Conservation (phyloP, 2,329 filamentous ascomycete species). For the Orbilia brochopaga region DNA sequence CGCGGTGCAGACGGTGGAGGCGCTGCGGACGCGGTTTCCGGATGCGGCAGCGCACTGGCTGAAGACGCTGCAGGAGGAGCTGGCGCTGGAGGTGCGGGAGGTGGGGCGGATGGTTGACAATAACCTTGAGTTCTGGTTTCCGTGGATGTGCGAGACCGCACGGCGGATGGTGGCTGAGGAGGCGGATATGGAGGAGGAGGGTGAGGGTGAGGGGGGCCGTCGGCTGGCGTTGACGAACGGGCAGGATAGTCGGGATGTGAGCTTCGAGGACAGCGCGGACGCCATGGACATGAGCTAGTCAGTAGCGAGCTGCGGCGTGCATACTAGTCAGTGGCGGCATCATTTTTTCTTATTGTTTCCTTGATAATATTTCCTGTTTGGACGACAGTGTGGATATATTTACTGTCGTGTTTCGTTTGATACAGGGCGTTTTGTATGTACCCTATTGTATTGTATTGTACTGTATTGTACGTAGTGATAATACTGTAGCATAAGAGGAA, state of each 20-base stretch:
- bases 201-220: neutral
- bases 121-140: constrained; percentile 49
- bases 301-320: too few species aligned
- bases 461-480: too few species aligned
- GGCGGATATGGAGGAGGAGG: constrained; percentile 9
- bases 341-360: too few species aligned
- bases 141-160: constrained; percentile 47
- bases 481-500: too few species aligned
- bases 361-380: too few species aligned
- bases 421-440: neutral
- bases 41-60: constrained; percentile 27
- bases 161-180: constrained; percentile 45
- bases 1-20: constrained; percentile 15
- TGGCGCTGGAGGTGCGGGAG: constrained; percentile 26
- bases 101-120: constrained; percentile 26
- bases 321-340: too few species aligned
- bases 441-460: constrained; percentile 3
- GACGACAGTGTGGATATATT: neutral
- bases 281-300: constrained; percentile 46
- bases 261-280: constrained; percentile 57
- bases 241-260: constrained; percentile 53
- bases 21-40: constrained; percentile 27
- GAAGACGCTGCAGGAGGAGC: constrained; percentile 28
- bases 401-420: neutral
- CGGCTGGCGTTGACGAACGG: constrained; percentile 34